Base-by-base conservation (phyloP, 2,329 filamentous ascomycete genomes). In the Pseudogymnoascus destructans region DNA sequence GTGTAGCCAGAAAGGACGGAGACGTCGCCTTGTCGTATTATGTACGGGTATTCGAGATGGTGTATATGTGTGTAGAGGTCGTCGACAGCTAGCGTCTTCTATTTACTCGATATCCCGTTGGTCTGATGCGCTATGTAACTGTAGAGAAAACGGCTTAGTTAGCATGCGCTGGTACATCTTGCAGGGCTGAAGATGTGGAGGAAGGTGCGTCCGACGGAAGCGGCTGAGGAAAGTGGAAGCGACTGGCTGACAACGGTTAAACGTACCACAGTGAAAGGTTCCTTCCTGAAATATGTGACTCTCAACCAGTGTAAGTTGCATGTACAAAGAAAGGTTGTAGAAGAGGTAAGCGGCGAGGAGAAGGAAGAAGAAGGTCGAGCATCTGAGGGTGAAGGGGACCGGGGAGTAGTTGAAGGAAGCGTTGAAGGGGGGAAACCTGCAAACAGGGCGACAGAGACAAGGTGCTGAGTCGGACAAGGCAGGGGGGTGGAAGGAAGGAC, bases 121-220 rank as follows among this genome's bases (percentile, higher is more conserved):
- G 58, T 61, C 64, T 64, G 55, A 65, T 64, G 65, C 64, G 66
- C 63, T 69, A 70, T 68, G 65, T 69, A 66, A 69, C 68, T 70
- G 62, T 59, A 58, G 27, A 55, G 59, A 62, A 58, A 62, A 58
- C n/a, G 58, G 42, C 61, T 59, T 62, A 66, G 66, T 70, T 65
- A 69, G 67, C 68, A 67, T 63, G 54, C n/a, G 6, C 5, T 5
- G n/a, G 33, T 36, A 36, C 33, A 61, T 62, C 61, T 59, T 61
- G 67, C 65, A 66, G 68, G 66, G 66, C 67, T 70, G 65, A 65
- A 65, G 40, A 15, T 36, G 33, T 36, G 33, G n/a, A 46, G 61
- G 63, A 36, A 36, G 33, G 33, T 36, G 33, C 33, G n/a, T 36
- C 33, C 60, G 54, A 58, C 58, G 61, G 57, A 61, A 60, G 42